Evolutionary conservation across 2,329 filamentous ascomycete species (phyloP).

Genomic region (Magnaporthales sp.): DNA sequence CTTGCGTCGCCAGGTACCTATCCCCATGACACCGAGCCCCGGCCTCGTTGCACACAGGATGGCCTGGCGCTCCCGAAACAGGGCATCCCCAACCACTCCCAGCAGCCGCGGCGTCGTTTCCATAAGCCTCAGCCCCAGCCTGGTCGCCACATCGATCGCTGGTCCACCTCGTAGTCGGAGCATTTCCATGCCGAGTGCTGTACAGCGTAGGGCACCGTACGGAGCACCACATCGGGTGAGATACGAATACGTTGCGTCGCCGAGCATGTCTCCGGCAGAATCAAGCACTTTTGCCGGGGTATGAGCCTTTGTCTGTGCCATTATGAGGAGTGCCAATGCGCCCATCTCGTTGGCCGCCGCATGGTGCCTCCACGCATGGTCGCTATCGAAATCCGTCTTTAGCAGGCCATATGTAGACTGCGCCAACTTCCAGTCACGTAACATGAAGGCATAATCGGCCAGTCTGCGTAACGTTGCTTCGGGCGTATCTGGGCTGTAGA

Average conservation of each 20-base stretch:
- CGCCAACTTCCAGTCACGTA: conserved; percentile 90
- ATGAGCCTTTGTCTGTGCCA: conserved; percentile 57
- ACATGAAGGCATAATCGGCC: conserved; percentile 93
- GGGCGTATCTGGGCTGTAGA: conserved; percentile 73
- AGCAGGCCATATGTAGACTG: conserved; percentile 88
- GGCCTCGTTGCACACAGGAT: conserved; percentile 72
- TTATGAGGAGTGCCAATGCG: conserved; percentile 72
- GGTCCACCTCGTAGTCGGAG: conserved; percentile 71
- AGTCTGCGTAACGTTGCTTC: conserved; percentile 91
- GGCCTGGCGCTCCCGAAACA: conserved; percentile 79
- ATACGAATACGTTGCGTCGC: conserved; percentile 88
- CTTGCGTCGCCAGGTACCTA: conserved; percentile 71
- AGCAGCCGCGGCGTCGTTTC: conserved; percentile 60
- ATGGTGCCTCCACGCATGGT: conserved; percentile 95
- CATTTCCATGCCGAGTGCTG: conserved; percentile 70
- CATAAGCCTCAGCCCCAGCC: conserved; percentile 73
- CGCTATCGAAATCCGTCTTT: conserved; percentile 80
- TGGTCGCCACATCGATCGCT: conserved; percentile 76
- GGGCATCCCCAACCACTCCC: conserved; percentile 66
- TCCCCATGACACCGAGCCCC: conserved; percentile 55
- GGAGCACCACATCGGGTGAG: conserved; percentile 72
- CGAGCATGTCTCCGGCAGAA: conserved; percentile 76
- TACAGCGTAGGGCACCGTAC: conserved; percentile 71
- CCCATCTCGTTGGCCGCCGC: conserved; percentile 95
- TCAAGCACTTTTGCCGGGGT: conserved; percentile 39